Conservation (phyloP, 345 rosid species). For the Hibiscus mutabilis region DNA sequence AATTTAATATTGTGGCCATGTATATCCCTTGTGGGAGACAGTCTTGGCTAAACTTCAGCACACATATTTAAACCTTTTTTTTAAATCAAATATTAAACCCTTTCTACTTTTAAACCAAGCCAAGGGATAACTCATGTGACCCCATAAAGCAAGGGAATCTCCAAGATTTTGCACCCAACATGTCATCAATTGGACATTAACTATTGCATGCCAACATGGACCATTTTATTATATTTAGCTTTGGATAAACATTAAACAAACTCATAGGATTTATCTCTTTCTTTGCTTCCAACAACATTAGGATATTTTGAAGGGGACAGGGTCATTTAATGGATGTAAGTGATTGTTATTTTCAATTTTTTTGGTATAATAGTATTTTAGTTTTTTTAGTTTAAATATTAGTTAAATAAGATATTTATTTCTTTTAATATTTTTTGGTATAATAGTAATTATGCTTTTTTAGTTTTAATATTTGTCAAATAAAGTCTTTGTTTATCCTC, state of each 20-base stretch:
- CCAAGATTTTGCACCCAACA: conserved; percentile 33
- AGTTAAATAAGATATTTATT: no score
- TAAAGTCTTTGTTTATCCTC: no score
- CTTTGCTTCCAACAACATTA: no score
- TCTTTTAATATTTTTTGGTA: neutral
- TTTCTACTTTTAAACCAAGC: neutral
- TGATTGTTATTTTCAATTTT: no score
- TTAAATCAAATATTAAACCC: neutral
- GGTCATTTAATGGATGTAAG: no score
- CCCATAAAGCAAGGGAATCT: conserved; percentile 35
- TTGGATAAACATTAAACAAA: neutral
- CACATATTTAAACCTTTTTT: no score
- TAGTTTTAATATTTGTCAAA: no score
- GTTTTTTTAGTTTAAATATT: no score
- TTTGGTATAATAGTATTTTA: no score
- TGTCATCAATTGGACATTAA: conserved; percentile 20
- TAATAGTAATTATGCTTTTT: no score
- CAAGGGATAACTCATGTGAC: conserved; percentile 14
- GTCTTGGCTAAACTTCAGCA: neutral
- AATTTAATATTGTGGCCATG: conserved; percentile 6
- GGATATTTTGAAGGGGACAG: no score
- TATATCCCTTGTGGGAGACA: conserved; percentile 3
- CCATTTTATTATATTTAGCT: neutral
- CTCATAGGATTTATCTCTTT: neutral
- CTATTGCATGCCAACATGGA: neutral